Conservation (phyloP, 2,329 filamentous ascomycete species). For the Cordyceps farinosa region DNA sequence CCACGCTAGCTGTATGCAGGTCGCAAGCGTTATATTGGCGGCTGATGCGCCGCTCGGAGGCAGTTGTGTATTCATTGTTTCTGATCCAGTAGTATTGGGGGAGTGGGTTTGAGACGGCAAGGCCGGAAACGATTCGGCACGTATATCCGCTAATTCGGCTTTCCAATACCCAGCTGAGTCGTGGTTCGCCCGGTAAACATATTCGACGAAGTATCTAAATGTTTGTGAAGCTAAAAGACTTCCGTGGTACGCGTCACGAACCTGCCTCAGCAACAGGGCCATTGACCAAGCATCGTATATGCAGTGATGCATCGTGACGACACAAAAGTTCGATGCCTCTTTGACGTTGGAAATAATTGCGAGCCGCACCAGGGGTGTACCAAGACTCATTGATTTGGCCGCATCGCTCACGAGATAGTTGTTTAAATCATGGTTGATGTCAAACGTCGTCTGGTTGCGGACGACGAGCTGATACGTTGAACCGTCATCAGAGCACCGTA, state of each 20-base stretch:
- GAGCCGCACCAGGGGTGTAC: background rate
- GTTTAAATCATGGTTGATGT: background rate
- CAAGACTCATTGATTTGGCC: background rate
- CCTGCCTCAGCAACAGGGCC: background rate
- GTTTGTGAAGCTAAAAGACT: background rate
- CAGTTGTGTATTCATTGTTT: background rate
- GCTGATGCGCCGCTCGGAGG: background rate
- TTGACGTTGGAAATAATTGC: background rate
- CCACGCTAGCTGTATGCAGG: slow-evolving; percentile 20
- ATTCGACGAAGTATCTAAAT: background rate
- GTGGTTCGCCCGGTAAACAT: background rate
- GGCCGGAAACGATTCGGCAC: slow-evolving; percentile 38
- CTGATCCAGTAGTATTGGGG: slow-evolving; percentile 13
- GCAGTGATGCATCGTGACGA: slow-evolving; percentile 6
- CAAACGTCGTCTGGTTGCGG: background rate
- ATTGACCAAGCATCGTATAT: slow-evolving; percentile 7
- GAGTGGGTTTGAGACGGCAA: slow-evolving; percentile 29
- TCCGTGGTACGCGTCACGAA: background rate
- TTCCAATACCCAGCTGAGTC: background rate
- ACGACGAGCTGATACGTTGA: background rate
- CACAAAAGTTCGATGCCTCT: background rate
- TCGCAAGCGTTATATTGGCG: slow-evolving; percentile 34
- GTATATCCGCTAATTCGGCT: slow-evolving; percentile 19
- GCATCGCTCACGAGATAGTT: background rate
- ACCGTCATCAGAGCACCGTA: background rate